Evolutionary conservation across 768 basidiomycete species (phyloP).

Genomic region (Amanita phalloides): DNA sequence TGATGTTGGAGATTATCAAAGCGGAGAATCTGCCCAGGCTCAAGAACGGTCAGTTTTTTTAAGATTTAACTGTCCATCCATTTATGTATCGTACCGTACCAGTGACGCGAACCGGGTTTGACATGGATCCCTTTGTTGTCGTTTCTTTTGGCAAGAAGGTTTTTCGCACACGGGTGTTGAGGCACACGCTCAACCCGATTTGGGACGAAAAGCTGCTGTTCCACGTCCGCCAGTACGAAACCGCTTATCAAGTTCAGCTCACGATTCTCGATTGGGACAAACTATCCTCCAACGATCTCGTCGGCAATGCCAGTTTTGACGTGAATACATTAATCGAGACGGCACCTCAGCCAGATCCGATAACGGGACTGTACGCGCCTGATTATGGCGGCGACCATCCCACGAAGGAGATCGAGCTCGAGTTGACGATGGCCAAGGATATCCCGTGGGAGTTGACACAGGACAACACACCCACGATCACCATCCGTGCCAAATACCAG

Average conservation of each 20-base stretch:
- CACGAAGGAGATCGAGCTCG: slow-evolving; percentile 67
- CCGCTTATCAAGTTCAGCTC: slow-evolving; percentile 65
- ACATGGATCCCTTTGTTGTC: slow-evolving; percentile 97
- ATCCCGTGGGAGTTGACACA: slow-evolving; percentile 60
- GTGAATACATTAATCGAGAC: slow-evolving; percentile 58
- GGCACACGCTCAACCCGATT: slow-evolving; percentile 71
- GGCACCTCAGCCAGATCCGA: slow-evolving; percentile 54
- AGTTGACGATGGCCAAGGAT: slow-evolving; percentile 50
- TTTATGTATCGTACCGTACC: neutral
- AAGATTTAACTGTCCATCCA: neutral
- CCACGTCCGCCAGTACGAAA: slow-evolving; percentile 86
- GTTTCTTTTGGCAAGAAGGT: slow-evolving; percentile 96
- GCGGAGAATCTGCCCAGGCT: slow-evolving; percentile 79
- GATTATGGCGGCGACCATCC: slow-evolving; percentile 43
- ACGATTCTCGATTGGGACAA: slow-evolving; percentile 97
- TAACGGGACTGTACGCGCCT: slow-evolving; percentile 45
- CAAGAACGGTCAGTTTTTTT: slow-evolving; percentile 54
- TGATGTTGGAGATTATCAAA: slow-evolving; percentile 83
- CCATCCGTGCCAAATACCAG: slow-evolving; percentile 81
- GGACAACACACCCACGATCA: slow-evolving; percentile 65
- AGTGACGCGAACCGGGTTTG: slow-evolving; percentile 86
- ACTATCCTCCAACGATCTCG: slow-evolving; percentile 75
- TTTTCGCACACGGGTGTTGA: slow-evolving; percentile 83
- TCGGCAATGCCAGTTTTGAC: slow-evolving; percentile 70
- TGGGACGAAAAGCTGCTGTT: slow-evolving; percentile 97